Percentiles rank a stretch among this genome's conserved stretches.
Evolutionary conservation across 2,329 filamentous ascomycete species (phyloP).

Genomic region (Bipolaris zeicola): DNA sequence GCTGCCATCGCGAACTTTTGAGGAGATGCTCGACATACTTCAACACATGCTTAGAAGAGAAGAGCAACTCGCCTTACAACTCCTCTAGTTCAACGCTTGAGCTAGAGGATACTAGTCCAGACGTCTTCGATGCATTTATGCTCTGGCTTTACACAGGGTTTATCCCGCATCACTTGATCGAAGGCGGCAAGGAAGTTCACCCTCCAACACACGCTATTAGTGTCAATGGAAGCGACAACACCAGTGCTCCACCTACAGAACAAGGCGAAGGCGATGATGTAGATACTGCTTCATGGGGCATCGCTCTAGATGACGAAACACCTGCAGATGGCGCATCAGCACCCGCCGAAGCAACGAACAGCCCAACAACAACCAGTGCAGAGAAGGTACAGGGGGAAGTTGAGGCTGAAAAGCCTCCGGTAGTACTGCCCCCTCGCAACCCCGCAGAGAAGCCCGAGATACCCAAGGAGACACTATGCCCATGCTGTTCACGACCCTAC

Average conservation of each 20-base stretch:
- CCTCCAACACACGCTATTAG: constrained; percentile 36
- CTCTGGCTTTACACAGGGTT: constrained; percentile 47
- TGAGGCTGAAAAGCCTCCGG: constrained; percentile 32
- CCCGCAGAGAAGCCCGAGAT: constrained; percentile 41
- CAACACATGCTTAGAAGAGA: constrained; percentile 37
- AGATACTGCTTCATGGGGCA: constrained; percentile 43
- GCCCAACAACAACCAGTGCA: constrained; percentile 24
- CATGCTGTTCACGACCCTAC: constrained; percentile 44
- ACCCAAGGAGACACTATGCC: constrained; percentile 45
- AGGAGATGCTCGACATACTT: constrained; percentile 44
- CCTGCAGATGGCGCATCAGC: constrained; percentile 14
- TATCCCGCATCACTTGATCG: constrained; percentile 46
- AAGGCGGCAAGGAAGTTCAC: constrained; percentile 42
- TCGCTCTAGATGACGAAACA: constrained; percentile 41
- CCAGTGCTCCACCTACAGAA: constrained; percentile 12
- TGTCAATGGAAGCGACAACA: constrained; percentile 25
- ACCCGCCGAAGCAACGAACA: constrained; percentile 17
- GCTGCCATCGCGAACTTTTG: constrained; percentile 42
- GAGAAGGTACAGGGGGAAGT: constrained; percentile 41
- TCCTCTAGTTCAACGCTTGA: constrained; percentile 34
- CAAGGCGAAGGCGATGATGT: constrained; percentile 38
- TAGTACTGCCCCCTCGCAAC: constrained; percentile 34
- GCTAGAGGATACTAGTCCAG: constrained; percentile 42
- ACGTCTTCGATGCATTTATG: constrained; percentile 48
- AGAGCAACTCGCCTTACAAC: constrained; percentile 41